Evolutionary conservation across 495 filamentous ascomycete species (phyloP).

Genomic region (Annulohypoxylon moriforme): DNA sequence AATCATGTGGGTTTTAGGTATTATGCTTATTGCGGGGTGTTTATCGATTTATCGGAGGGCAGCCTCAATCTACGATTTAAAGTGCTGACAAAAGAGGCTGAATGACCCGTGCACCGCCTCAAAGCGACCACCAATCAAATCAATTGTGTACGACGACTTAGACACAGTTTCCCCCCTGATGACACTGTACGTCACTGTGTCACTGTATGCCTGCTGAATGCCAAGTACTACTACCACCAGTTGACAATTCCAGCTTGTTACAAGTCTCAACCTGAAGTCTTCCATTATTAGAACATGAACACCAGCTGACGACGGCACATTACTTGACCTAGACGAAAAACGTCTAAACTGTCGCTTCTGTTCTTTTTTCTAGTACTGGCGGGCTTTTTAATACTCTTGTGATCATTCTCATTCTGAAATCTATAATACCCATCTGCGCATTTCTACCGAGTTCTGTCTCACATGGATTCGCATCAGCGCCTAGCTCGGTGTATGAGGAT

Average conservation of each 20-base stretch:
- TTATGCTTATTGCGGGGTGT: slow-evolving; percentile 25
- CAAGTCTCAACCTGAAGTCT: slow-evolving; percentile 3
- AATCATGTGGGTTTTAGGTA: slow-evolving; percentile 35
- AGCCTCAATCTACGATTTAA: slow-evolving; percentile 5
- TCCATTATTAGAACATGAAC: slow-evolving; percentile 34
- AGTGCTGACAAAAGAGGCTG: slow-evolving; percentile 27
- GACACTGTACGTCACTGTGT: neutral
- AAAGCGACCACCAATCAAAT: slow-evolving; percentile 14
- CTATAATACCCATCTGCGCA: neutral
- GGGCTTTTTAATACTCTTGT: slow-evolving; percentile 14
- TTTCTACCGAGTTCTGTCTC: slow-evolving; percentile 9
- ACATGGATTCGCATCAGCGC: slow-evolving; percentile 8
- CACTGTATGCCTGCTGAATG: neutral
- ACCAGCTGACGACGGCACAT: slow-evolving; percentile 38
- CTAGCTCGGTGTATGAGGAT: slow-evolving; percentile 15
- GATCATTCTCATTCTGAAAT: slow-evolving; percentile 14
- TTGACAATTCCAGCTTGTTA: neutral
- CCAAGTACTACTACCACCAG: slow-evolving; percentile 2
- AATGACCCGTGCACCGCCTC: slow-evolving; percentile 42
- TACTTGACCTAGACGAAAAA: slow-evolving; percentile 9
- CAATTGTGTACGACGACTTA: neutral
- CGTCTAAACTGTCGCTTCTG: neutral
- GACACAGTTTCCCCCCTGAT: slow-evolving; percentile 3
- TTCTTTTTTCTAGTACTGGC: neutral
- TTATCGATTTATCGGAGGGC: slow-evolving; percentile 15